phyloP scores from a whole-genome alignment of 2,329 filamentous ascomycete species.

The Calonectria pteridis region DNA sequence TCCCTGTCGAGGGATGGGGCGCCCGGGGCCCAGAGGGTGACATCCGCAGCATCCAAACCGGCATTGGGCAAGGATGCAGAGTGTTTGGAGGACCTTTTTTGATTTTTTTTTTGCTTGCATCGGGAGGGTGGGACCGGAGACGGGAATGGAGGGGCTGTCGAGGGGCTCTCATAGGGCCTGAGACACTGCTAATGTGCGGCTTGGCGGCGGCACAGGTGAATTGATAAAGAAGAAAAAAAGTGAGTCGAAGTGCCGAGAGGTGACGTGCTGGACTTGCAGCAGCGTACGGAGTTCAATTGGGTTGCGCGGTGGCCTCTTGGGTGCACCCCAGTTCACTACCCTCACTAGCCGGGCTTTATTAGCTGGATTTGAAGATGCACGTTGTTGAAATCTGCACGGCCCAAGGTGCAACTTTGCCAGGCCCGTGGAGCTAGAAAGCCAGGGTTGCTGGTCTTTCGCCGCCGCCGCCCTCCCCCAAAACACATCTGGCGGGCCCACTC shows the following conservation, averaged over 20 bases:
- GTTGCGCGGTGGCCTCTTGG: background rate
- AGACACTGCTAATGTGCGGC: background rate
- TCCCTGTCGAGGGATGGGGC: background rate
- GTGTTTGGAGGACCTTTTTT: background rate
- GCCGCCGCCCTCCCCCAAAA: conserved; percentile 1
- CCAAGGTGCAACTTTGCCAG: conserved; percentile 14
- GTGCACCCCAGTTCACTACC: background rate
- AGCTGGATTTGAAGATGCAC: conserved; percentile 15
- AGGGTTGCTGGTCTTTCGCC: conserved; percentile 10
- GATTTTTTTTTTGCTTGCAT: background rate
- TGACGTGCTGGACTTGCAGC: background rate
- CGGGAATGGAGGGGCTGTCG: conserved; percentile 12
- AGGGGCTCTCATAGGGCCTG: background rate
- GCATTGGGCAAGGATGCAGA: conserved; percentile 8
- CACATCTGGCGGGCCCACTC: conserved; percentile 23
- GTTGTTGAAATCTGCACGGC: conserved; percentile 19
- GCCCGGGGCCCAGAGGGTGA: background rate
- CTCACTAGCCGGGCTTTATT: conserved; percentile 4
- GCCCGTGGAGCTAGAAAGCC: background rate
- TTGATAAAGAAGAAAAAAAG: background rate
- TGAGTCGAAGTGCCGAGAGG: conserved; percentile 2
- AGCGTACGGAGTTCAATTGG: background rate
- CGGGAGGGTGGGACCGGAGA: background rate
- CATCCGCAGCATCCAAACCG: conserved; percentile 11
- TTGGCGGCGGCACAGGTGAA: conserved; percentile 5